These are phyloP conservation scores for Blepharisma japonicum DNA, from an alignment of 73 alveolate species.

Conservation along the genomic window DNA sequence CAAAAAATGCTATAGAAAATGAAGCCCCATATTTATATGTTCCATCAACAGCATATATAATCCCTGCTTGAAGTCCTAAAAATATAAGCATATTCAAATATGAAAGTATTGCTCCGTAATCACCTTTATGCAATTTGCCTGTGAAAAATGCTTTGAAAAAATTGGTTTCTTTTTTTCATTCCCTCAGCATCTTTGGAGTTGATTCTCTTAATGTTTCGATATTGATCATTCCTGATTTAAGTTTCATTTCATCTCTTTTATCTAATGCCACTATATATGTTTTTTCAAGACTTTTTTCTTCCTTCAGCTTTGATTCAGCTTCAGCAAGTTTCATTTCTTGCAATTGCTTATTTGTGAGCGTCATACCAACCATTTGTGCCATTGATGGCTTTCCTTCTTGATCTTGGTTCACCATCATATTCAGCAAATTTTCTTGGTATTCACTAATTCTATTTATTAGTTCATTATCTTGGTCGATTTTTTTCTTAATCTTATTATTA, in stretches of 20 bases:
- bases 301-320: not conserved
- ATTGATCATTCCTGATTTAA: slow-evolving; percentile 21
- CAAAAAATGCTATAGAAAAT: slow-evolving; percentile 39
- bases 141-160: slow-evolving; percentile 45
- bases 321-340: too few species aligned
- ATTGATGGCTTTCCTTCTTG: too few species aligned
- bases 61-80: slow-evolving; percentile 34
- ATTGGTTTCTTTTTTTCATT: slow-evolving; percentile 37
- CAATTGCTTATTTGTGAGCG: too few species aligned
- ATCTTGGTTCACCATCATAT: too few species aligned
- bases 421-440: not conserved
- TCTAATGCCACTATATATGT: slow-evolving; percentile 33
- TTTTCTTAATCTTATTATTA: slow-evolving; percentile 32
- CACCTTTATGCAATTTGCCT: slow-evolving; percentile 48
- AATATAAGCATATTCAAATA: slow-evolving; percentile 27
- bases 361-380: too few species aligned
- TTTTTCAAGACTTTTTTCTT: not conserved
- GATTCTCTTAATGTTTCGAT: not conserved
- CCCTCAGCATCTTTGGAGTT: slow-evolving; percentile 29
- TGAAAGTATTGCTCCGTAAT: slow-evolving; percentile 40
- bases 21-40: slow-evolving; percentile 30
- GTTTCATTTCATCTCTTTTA: slow-evolving; percentile 25
- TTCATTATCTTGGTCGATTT: slow-evolving; percentile 26
- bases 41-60: slow-evolving; percentile 27
- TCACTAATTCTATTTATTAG: slow-evolving; percentile 29